A percentile compares a stretch with the other conserved stretches of the same genome.
These are phyloP conservation scores for Claviceps monticola DNA, from an alignment of 2,329 filamentous ascomycete species.

Conservation along the genomic window DNA sequence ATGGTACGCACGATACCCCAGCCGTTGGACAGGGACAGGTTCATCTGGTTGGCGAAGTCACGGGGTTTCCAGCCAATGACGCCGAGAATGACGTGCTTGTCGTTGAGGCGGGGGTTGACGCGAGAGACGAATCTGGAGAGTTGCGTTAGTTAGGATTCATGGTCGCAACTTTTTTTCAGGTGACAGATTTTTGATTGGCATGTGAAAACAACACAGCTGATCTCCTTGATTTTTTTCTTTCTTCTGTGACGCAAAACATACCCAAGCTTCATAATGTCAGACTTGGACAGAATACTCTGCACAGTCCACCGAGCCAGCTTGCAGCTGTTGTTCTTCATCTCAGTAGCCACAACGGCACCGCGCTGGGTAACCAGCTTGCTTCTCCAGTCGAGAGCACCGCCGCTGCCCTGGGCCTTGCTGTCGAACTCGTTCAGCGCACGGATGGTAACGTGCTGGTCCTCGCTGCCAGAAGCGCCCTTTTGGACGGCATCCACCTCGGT, in stretches of 20 bases:
- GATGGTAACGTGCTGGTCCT: constrained; percentile 82
- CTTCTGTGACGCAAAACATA: constrained; percentile 30
- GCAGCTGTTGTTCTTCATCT: constrained; percentile 99
- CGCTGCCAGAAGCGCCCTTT: constrained; percentile 85
- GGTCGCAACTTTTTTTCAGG: too few species aligned
- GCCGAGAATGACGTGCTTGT: constrained; percentile 89
- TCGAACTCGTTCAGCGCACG: constrained; percentile 99
- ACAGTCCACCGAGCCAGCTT: constrained; percentile 97
- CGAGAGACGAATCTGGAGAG: constrained; percentile 75
- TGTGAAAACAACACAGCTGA: too few species aligned
- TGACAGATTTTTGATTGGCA: too few species aligned
- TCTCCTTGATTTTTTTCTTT: too few species aligned
- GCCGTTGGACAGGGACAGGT: constrained; percentile 87
- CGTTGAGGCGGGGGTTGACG: constrained; percentile 78
- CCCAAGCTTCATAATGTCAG: constrained; percentile 98
- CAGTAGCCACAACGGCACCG: constrained; percentile 92
- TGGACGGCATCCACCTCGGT: constrained; percentile 91
- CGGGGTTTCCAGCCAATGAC: constrained; percentile 96
- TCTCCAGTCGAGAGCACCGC: constrained; percentile 92
- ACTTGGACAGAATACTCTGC: constrained; percentile 89
- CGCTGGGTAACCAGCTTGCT: constrained; percentile 87
- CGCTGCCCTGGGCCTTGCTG: constrained; percentile 89
- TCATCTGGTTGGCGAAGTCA: constrained; percentile 97
- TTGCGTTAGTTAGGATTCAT: constrained; percentile 13
- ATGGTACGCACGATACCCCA: constrained; percentile 99